phyloP scores from a whole-genome alignment of 2,329 filamentous ascomycete species.

The Calonectria naviculata region DNA sequence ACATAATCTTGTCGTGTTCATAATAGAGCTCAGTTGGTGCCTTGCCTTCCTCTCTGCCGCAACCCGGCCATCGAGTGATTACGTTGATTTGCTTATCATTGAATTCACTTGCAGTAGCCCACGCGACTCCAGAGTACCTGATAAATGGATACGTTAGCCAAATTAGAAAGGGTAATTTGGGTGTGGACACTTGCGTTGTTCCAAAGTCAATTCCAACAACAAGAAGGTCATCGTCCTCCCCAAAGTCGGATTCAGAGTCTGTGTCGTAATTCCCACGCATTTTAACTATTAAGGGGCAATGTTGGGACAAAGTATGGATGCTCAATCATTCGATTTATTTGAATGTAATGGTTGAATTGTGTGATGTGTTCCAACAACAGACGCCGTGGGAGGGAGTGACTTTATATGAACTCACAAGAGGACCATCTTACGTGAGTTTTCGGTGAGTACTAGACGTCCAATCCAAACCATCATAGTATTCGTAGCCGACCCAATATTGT shows the following conservation, averaged over 20 bases:
- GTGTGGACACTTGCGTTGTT: neutral
- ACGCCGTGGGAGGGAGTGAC: too few species aligned
- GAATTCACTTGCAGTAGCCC: conserved; percentile 20
- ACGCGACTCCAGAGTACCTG: conserved; percentile 19
- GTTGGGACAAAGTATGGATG: neutral
- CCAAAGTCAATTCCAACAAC: conserved; percentile 9
- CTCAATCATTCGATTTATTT: neutral
- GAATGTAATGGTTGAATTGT: too few species aligned
- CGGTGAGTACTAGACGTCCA: too few species aligned
- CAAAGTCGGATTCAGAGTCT: neutral
- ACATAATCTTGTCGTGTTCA: conserved; percentile 9
- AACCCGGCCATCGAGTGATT: conserved; percentile 19
- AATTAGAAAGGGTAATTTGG: too few species aligned
- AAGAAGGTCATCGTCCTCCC: neutral
- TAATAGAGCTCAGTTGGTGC: conserved; percentile 20
- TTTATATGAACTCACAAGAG: too few species aligned
- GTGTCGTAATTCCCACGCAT: too few species aligned
- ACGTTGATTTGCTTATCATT: conserved; percentile 17
- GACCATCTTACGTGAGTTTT: too few species aligned
- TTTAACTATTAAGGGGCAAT: too few species aligned
- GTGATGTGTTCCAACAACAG: too few species aligned
- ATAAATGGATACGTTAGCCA: neutral
- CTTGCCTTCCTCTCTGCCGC: conserved; percentile 19
- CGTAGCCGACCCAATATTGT: too few species aligned
- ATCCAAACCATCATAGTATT: too few species aligned